Percentiles rank a stretch among this genome's conserved stretches.
These are phyloP conservation scores for Craspedostauros australis DNA, from an alignment of 108 stramenopile genomes.

Conservation along the genomic window DNA sequence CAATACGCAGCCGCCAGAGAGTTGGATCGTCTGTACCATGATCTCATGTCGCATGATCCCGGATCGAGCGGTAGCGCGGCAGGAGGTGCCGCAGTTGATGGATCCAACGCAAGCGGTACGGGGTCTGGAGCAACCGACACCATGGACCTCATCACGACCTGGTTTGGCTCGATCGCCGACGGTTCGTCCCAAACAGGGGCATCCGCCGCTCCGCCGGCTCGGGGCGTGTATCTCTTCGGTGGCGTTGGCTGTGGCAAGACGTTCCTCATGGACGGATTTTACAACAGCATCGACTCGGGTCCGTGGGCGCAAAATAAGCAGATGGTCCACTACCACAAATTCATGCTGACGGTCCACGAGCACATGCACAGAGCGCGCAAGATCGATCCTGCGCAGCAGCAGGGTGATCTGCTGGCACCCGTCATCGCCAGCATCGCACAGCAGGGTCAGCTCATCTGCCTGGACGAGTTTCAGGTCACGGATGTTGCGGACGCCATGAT, in stretches of 20 bases:
- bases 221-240: conserved; percentile 85
- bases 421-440: conserved; percentile 46
- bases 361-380: conserved; percentile 60
- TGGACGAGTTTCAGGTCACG: conserved; percentile 93
- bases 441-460: conserved; percentile 57
- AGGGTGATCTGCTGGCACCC: conserved; percentile 38
- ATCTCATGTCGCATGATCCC: conserved; percentile 24
- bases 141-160: neutral
- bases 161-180: neutral
- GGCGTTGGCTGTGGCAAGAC: conserved; percentile 98
- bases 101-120: conserved; percentile 1
- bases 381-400: conserved; percentile 20
- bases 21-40: conserved; percentile 56
- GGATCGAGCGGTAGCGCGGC: neutral
- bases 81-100: neutral
- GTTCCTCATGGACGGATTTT: conserved; percentile 94
- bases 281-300: conserved; percentile 38
- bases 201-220: conserved; percentile 2
- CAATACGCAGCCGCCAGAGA: conserved; percentile 52
- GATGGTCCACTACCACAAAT: conserved; percentile 97
- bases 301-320: conserved; percentile 52
- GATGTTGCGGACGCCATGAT: conserved; percentile 90
- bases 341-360: conserved; percentile 91
- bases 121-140: neutral
- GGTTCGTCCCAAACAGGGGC: conserved; percentile 1